Evolutionary conservation across 2,329 filamentous ascomycete genomes (phyloP), one percentile per base, ranked within the genome.

Genomic region (Moelleriella libera): DNA sequence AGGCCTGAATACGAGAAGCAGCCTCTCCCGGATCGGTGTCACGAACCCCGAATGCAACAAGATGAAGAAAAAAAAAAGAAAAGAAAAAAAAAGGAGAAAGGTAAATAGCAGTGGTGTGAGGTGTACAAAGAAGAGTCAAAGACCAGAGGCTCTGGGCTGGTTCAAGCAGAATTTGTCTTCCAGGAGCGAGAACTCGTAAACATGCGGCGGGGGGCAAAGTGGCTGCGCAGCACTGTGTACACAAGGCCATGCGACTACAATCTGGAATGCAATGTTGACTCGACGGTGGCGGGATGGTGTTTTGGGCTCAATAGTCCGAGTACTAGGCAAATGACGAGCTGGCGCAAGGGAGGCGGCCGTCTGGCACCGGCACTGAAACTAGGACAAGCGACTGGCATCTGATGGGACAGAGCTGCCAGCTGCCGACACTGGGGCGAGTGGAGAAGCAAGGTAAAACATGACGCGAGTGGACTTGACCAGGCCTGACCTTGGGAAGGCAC

Each of bases 181-280:
- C 21, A 21, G 41, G 14, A 31, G 47, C 46, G 41, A 48, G 48
- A 46, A 39, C 41, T 41, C 14, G 34, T 29, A 41, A n/a, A 44
- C 34, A 5, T 12, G 41, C 41, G 44, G 29, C 41, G 21, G 37
- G 37, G 49, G 47, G 47, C 46, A 50, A 41, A 51, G 48, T 41
- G 48, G 45, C 46, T 49, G 45, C 21, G 34, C 40, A 46, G 29
- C 28, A 30, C 37, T 30, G 14, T 9, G 21, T 43, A 29, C 39
- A 31, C 45, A 46, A 39, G 46, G 41, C 43, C 14, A 39, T 5
- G 11, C 37, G 37, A 34, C 14, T 37, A 41, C 10, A 41, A 48
- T 42, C 42, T 53, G 52, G 53, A 55, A 55, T 55, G 53, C 48
- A 55, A 52, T 50, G 47, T 51, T 53, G 47, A 45, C 49, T 46